Base-by-base conservation (phyloP, 1,284 basidiomycete genomes). In the Taiwanofungus camphoratus region DNA sequence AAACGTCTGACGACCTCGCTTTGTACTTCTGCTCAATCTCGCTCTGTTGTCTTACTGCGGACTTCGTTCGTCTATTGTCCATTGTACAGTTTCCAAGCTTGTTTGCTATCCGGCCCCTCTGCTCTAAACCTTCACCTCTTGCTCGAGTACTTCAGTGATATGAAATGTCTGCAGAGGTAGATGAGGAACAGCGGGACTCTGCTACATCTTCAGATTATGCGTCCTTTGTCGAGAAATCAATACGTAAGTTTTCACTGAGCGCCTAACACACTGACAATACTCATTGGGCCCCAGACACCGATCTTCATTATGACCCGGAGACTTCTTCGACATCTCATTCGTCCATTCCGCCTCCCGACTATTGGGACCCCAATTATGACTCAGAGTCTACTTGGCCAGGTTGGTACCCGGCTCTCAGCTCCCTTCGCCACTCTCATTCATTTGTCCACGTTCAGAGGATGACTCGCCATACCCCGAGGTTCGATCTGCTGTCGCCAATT, bases 391-490 rank as follows among this genome's bases (percentile, higher is more conserved):
- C 53, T 8, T 60, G 54, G 52, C 44, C 57, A 32, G 58, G 58
- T 58, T 33, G 24, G 52, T 44, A 18, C 11, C 34, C 22, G 12
- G 13, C 16, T 9, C 34, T 21, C 42, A n/a, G n/a, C 27, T 23
- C 27, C 16, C 35, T 6, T 13, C 32, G n/a, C 22, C 22, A 18
- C 39, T 8, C 18, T 24, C n/a, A 12, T 21, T 26, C 12, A 36
- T 29, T 30, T 3, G 12, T 11, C 18, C 12, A 41, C 15, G n/a
- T 20, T n/a, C 16, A 60, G 60, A 62, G 45, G 58, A 61, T 37
- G 60, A 62, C 38, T 63, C 60, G n/a, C 63, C 61, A 7, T 64
- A 64, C 39, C 62, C 62, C 12, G 63, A 64, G 46, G 59, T 64
- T 12, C 55, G 61, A 33, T 59, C 60, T 20, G 62, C 63, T 21